These are phyloP conservation scores for Ascoidea rubescens DNA, from an alignment of 805 yeast species.

Conservation along the genomic window DNA sequence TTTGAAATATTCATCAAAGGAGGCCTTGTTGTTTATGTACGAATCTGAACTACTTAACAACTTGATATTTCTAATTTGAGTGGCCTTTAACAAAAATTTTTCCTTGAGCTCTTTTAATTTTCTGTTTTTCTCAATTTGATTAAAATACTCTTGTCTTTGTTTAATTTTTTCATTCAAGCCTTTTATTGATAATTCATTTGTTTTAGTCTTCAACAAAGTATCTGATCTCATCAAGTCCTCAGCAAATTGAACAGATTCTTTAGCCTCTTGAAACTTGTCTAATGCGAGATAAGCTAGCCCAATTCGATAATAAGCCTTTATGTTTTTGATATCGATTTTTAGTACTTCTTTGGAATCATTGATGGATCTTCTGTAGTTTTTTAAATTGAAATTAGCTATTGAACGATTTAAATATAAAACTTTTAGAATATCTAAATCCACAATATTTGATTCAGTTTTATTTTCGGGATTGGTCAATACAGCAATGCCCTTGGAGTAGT, in stretches of 20 bases:
- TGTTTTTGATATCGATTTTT: slow-evolving; percentile 46
- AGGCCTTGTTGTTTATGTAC: background rate
- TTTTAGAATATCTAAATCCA: slow-evolving; percentile 24
- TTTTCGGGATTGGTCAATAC: slow-evolving; percentile 71
- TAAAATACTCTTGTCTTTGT: slow-evolving; percentile 21
- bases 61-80: slow-evolving; percentile 15
- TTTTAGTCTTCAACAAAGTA: slow-evolving; percentile 18
- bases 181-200: slow-evolving; percentile 19
- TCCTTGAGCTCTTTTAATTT: slow-evolving; percentile 15
- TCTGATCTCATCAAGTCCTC: slow-evolving; percentile 33
- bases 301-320: slow-evolving; percentile 78
- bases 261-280: slow-evolving; percentile 59
- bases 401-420: slow-evolving; percentile 65
- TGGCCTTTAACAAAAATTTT: slow-evolving; percentile 30
- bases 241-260: slow-evolving; percentile 53
- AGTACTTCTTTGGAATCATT: slow-evolving; percentile 73
- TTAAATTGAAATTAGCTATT: slow-evolving; percentile 77
- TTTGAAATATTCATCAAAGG: slow-evolving; percentile 12
- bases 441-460: slow-evolving; percentile 48
- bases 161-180: slow-evolving; percentile 17
- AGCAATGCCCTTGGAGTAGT: slow-evolving; percentile 64
- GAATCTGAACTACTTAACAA: slow-evolving; percentile 4
- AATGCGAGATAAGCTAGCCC: slow-evolving; percentile 67
- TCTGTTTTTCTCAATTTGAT: slow-evolving; percentile 10
- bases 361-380: slow-evolving; percentile 75